A percentile compares a stretch with the other conserved stretches of the same genome.
These are phyloP conservation scores for Globisporangium paddicum DNA, from an alignment of 352 stramenopile genomes.

Conservation along the genomic window DNA sequence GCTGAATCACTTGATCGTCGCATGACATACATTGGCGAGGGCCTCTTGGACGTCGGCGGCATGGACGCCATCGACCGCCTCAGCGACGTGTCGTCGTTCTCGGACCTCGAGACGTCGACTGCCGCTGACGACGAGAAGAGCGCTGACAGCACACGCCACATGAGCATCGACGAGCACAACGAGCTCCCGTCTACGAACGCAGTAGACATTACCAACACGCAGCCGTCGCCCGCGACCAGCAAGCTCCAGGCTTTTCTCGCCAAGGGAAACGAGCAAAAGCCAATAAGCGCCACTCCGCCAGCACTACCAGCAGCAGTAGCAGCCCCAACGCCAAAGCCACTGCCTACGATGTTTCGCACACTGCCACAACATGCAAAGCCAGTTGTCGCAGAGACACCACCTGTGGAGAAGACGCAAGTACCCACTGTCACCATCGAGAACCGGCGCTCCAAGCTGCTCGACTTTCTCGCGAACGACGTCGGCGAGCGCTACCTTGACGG, in stretches of 20 bases:
- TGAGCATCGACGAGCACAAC: slow-evolving; percentile 5
- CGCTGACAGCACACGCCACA: slow-evolving; percentile 1
- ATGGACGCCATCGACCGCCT: slow-evolving; percentile 51
- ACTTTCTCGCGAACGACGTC: slow-evolving; percentile 74
- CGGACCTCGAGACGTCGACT: slow-evolving; percentile 18
- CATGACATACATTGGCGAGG: slow-evolving; percentile 69
- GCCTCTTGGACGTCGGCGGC: slow-evolving; percentile 37
- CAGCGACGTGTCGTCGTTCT: slow-evolving; percentile 31
- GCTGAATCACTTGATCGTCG: slow-evolving; percentile 21
- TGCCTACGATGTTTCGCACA: neutral
- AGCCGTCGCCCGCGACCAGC: slow-evolving; percentile 10
- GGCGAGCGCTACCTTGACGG: slow-evolving; percentile 61
- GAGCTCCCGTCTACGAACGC: neutral
- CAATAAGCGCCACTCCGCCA: neutral
- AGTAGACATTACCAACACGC: neutral
- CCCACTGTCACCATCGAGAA: slow-evolving; percentile 21
- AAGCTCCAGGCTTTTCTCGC: slow-evolving; percentile 46
- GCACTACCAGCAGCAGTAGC: neutral
- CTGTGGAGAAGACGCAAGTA: neutral
- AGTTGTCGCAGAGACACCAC: neutral
- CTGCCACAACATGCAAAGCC: neutral
- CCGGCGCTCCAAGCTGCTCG: slow-evolving; percentile 57
- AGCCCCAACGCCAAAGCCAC: neutral
- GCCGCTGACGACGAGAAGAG: neutral
- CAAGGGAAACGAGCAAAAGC: slow-evolving; percentile 14